Base-by-base conservation (phyloP, 306 rosid species). In the Aeschynomene evenia region DNA sequence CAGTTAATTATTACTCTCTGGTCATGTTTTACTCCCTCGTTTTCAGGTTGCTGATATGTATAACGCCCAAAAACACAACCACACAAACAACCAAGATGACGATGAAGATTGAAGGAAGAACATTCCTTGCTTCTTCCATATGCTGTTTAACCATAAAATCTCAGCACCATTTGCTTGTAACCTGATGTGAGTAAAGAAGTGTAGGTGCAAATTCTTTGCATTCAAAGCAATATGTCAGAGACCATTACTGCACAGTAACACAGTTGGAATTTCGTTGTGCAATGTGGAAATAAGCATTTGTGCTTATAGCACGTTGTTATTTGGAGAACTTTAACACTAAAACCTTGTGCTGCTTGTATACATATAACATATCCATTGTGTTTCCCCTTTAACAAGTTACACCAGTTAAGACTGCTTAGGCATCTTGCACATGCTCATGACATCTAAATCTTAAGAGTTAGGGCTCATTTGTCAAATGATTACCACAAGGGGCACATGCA, bases 11-110 rank as follows among this genome's bases (percentile, higher is more conserved):
- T n/a, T n/a, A 49, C 16, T 55, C 34, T 60, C 19, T 45, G 42
- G 59, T 31, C 31, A 21, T 63, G 36, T 11, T 43, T 40, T 49
- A 16, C 62, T 21, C 24, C 43, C 29, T 71, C 53, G 26, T 28
- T 75, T 71, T 76, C 77, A 91, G 99, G 89, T 95, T 58, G 97
- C 97, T 71, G 96, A 95, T 23, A 78, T 95, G 99, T 95, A 85
- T 66, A 63, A 63, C 45, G 91, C 95, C 59, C 96, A 94, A 80
- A 86, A 86, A 14, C 88, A 72, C 82, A 90, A 70, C 73, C 87
- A 68, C 4, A 65, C 62, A 0, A 86, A 82, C 75, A 83, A 85
- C 66, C 83, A 76, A 82, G 87, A 76, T 64, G 95, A 84, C 37
- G 52, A 79, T 16, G 91, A 89, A 76, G 96, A 87, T 70, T 89